A percentile compares a stretch with the other conserved stretches of the same genome.
phyloP scores from a whole-genome alignment of 148 eudicot genomes.

The Suaeda aralocaspica region DNA sequence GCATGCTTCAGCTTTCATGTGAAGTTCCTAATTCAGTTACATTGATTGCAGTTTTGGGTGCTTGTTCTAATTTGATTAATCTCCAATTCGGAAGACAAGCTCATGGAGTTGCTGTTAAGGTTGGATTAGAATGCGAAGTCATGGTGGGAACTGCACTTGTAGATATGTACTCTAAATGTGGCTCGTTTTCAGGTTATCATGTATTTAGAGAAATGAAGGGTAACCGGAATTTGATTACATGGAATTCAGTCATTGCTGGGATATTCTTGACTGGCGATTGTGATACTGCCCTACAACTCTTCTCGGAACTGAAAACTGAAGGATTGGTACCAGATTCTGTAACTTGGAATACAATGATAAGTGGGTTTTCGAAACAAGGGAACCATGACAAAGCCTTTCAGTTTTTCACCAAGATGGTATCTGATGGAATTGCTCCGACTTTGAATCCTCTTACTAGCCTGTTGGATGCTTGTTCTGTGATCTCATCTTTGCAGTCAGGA shows the following conservation, averaged over 20 bases:
- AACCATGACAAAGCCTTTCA: slow-evolving; percentile 49
- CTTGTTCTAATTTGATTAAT: slow-evolving; percentile 44
- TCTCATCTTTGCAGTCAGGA: slow-evolving; percentile 43
- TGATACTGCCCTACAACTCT: slow-evolving; percentile 52
- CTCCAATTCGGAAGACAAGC: slow-evolving; percentile 59
- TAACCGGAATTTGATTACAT: slow-evolving; percentile 58
- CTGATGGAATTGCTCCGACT: slow-evolving; percentile 36
- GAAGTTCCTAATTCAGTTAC: slow-evolving; percentile 56
- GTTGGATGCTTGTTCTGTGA: slow-evolving; percentile 55
- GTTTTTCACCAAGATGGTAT: slow-evolving; percentile 58
- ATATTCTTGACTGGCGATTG: slow-evolving; percentile 54
- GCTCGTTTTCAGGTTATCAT: slow-evolving; percentile 47
- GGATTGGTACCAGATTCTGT: slow-evolving; percentile 65
- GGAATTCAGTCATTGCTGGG: slow-evolving; percentile 76
- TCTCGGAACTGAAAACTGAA: slow-evolving; percentile 42
- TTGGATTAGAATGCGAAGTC: slow-evolving; percentile 38
- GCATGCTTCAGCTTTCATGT: slow-evolving; percentile 33
- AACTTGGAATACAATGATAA: slow-evolving; percentile 79
- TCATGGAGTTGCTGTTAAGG: slow-evolving; percentile 56
- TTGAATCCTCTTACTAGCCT: slow-evolving; percentile 62
- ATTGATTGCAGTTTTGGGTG: slow-evolving; percentile 54
- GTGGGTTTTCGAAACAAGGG: slow-evolving; percentile 62
- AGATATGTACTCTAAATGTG: slow-evolving; percentile 74
- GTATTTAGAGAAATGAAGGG: slow-evolving; percentile 50
- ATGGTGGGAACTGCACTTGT: slow-evolving; percentile 72